Evolutionary conservation across 371 early-diverging fungal species (phyloP).

Genomic region (Lichtheimia hyalospora): DNA sequence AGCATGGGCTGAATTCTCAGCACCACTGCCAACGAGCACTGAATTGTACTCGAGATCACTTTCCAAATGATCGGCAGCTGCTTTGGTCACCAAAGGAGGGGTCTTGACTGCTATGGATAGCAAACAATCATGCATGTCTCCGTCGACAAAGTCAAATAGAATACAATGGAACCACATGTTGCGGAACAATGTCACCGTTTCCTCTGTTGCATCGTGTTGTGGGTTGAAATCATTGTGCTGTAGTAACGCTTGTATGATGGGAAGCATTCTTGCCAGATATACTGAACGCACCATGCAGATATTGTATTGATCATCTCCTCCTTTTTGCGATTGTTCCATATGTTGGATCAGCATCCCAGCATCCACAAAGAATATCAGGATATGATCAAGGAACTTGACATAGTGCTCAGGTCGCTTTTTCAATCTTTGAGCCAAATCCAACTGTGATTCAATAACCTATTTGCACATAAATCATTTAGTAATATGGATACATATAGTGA

Average conservation of each 20-base stretch:
- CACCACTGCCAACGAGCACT: constrained; percentile 64
- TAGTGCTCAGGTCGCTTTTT: constrained; percentile 57
- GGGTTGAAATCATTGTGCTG: constrained; percentile 61
- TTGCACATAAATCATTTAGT: constrained; percentile 8
- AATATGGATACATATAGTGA: too few relatives aligned
- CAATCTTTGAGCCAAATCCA: constrained; percentile 53
- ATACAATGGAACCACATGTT: constrained; percentile 91
- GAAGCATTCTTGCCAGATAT: neutral
- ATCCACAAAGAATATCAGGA: constrained; percentile 68
- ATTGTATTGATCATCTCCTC: too few relatives aligned
- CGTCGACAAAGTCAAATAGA: constrained; percentile 70
- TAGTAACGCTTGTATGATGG: constrained; percentile 32
- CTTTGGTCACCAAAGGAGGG: constrained; percentile 78
- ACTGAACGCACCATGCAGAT: too few relatives aligned
- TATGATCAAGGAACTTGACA: constrained; percentile 49
- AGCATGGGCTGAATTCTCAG: constrained; percentile 49
- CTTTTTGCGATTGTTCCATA: neutral
- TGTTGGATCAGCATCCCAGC: constrained; percentile 65
- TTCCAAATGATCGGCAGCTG: constrained; percentile 79
- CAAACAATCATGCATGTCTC: constrained; percentile 71
- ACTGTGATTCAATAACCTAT: constrained; percentile 26
- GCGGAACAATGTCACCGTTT: constrained; percentile 71
- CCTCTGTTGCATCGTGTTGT: constrained; percentile 61
- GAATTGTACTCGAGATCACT: constrained; percentile 88
- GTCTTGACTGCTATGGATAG: constrained; percentile 79